A percentile compares a stretch with the other conserved stretches of the same genome.
phyloP scores from a whole-genome alignment of 2,329 filamentous ascomycete species.

The Alternaria postmessia region DNA sequence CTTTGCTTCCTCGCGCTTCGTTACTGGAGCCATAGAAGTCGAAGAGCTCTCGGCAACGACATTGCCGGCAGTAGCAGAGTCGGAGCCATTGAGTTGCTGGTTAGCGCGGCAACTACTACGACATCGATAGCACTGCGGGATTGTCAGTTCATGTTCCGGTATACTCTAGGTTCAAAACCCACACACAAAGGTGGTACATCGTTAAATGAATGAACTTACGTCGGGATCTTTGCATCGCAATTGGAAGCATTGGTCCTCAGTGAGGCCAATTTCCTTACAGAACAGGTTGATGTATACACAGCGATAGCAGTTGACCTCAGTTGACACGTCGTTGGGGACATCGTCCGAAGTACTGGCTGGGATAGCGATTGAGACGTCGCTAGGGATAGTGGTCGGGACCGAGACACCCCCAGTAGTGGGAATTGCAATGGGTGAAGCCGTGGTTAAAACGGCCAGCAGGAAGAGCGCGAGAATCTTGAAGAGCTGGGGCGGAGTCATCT shows the following conservation, averaged over 20 bases:
- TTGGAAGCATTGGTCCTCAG: background rate
- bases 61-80: background rate
- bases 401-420: background rate
- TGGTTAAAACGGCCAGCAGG: background rate
- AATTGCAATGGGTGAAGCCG: slow-evolving; percentile 1
- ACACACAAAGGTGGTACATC: background rate
- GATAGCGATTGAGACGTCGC: background rate
- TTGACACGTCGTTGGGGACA: background rate
- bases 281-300: slow-evolving; percentile 1
- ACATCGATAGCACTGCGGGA: slow-evolving; percentile 3
- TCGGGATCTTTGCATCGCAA: slow-evolving; percentile 1
- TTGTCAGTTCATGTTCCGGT: background rate
- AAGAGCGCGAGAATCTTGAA: slow-evolving; percentile 2
- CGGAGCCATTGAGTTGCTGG: background rate
- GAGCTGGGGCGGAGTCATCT: background rate
- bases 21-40: background rate
- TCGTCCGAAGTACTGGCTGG: background rate
- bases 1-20: background rate
- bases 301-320: background rate
- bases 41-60: background rate
- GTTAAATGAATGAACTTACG: background rate
- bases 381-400: background rate
- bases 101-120: background rate
- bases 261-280: background rate
- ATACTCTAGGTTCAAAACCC: background rate